Base-by-base conservation (phyloP, 2,329 filamentous ascomycete species). In the Penicillium sp. region DNA sequence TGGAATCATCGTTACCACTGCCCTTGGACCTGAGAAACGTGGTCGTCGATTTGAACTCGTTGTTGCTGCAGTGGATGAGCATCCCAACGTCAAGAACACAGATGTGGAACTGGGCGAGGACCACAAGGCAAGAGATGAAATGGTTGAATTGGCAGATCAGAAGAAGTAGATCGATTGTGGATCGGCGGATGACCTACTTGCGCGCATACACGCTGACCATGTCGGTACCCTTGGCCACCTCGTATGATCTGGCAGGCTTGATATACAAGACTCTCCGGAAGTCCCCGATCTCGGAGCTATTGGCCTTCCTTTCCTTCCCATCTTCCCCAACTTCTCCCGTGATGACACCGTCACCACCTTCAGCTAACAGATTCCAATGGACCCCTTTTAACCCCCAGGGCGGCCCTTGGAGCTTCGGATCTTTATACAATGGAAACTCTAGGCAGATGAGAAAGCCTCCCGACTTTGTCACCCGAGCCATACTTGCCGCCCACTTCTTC, bases 1-100 rank as follows among this genome's bases (percentile, higher is more conserved):
- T 0, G 90, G 89, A 1, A 92, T 93, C 61, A 80, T 83, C 11
- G 70, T 88, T 22, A 91, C 89, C 0, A 85, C 87, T 4, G 85
- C 88, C 34, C 70, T 92, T 55, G 90, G 90, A 0, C 90, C 89
- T 0, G 90, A 93, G 83, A 89, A 87, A 77, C 83, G 88, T 48
- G 90, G 90, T 1, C 81, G 88, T 17, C 80, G 83, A 58, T 92
- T 94, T 66, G 89, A 91, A 71, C 78, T 82, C 57, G 84, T 82
- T 4, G 77, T 78, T 5, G 81, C 83, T 38, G 84, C 66, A 17
- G 61, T 71, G 43, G 63, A 71, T n/a, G 56, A 67, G 22, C 15
- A 45, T 11, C 17, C 28, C 3, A 20, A 53, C 12, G 17, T 51
- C 8, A 71, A 72, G 51, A 51, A 15, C 12, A 57, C 60, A 20